These are phyloP conservation scores for Clonostachys rhizophaga DNA, from an alignment of 2,329 filamentous ascomycete genomes.

Conservation along the genomic window DNA sequence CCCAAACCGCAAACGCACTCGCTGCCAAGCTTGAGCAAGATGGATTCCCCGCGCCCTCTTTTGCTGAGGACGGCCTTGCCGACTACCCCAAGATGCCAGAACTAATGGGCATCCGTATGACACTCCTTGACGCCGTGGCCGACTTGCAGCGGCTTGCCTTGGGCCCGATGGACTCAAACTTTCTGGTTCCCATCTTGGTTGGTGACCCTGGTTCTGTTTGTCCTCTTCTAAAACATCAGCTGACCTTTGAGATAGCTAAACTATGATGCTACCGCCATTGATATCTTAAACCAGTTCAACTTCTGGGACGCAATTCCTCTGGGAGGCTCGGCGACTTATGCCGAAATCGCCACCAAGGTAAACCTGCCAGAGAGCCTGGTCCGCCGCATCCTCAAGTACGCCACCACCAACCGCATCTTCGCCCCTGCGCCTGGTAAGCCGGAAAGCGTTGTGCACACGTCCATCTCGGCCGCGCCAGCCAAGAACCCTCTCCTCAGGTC, in stretches of 20 bases:
- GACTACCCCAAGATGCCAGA: no score
- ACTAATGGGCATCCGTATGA: no score
- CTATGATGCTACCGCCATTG: neutral
- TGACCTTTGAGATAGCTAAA: neutral
- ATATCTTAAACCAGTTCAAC: conserved; percentile 13
- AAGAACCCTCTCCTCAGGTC: neutral
- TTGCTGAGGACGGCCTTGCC: no score
- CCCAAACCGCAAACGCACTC: no score
- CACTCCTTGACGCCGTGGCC: no score
- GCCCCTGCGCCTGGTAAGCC: neutral
- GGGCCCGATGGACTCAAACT: no score
- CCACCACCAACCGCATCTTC: conserved; percentile 28
- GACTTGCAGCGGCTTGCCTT: no score
- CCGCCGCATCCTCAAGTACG: conserved; percentile 27
- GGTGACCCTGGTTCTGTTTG: no score
- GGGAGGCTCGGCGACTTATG: conserved; percentile 8
- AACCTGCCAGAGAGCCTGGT: conserved; percentile 28
- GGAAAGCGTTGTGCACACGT: neutral
- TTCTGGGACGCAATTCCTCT: conserved; percentile 12
- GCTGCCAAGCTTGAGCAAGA: no score
- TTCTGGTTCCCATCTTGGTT: neutral
- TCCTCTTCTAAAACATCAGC: no score
- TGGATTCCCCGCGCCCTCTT: no score
- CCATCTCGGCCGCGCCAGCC: neutral
- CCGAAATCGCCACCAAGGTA: conserved; percentile 18